Evolutionary conservation across 2,329 filamentous ascomycete species (phyloP), one percentile per base, ranked within the genome.

Genomic region (Fusarium sp.): DNA sequence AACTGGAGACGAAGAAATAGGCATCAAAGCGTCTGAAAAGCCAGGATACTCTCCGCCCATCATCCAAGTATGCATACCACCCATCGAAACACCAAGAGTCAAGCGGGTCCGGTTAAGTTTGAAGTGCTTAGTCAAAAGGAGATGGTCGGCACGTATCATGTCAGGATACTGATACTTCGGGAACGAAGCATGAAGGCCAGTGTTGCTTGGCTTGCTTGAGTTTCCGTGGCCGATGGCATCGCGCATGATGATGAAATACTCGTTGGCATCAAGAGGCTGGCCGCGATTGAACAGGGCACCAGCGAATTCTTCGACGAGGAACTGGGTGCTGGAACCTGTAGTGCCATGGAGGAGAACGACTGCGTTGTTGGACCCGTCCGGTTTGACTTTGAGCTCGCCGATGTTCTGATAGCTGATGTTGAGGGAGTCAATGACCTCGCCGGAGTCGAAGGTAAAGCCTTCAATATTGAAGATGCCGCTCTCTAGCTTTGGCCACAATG

Each of bases 1-100:
- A 13, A 58, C 57, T 2, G 70, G 70, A 3, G 41, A 36, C 0
- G 60, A 73, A 1, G 70, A 28, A 9, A 72, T 62, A 26, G 70
- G 70, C 65, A 72, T 72, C 18, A 72, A 5, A 1, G 56, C 61
- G 24, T 73, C 70, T 1, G 51, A 62, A 12, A 73, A 70, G 2
- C 42, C 56, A 0, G 61, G 61, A 0, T 67, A 67, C 3, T 47
- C 39, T 5, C 11, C 28, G 5, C 70, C 70, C 31, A 51, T 50
- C 70, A 73, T 59, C 70, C 70, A 72, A 1, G 51, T 70, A 1
- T 73, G 70, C 70, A 70, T 72, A 2, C 70, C 70, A 2, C 70
- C 70, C 61, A 73, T 72, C 0, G 70, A 72, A 0, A 72, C 70
- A 2, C 70, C 70, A 26, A 72, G 56, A 0, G 58, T 47, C 11